phyloP scores from a whole-genome alignment of 768 basidiomycete genomes.

The Crucibulum laeve region DNA sequence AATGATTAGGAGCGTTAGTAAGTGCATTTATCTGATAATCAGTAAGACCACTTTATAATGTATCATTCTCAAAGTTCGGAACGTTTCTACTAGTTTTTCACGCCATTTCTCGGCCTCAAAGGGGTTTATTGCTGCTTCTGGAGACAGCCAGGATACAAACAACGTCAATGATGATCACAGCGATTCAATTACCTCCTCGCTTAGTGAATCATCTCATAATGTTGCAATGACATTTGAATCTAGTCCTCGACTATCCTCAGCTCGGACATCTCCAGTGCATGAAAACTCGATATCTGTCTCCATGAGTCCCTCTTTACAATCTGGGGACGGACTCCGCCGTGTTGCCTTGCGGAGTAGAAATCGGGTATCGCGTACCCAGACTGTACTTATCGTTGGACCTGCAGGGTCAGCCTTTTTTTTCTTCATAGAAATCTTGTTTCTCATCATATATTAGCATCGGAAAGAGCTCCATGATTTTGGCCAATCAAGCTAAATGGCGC shows the following conservation, averaged over 20 bases:
- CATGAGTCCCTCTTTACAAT: constrained; percentile 28
- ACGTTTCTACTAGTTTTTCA: constrained; percentile 57
- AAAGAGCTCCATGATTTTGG: constrained; percentile 70
- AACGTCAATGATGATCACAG: constrained; percentile 30
- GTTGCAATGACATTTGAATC: constrained; percentile 13
- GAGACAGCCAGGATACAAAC: constrained; percentile 23
- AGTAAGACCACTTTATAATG: background rate
- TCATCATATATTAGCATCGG: constrained; percentile 55
- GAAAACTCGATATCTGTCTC: constrained; percentile 21
- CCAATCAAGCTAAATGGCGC: constrained; percentile 70
- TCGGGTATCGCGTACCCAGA: constrained; percentile 48
- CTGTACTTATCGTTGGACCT: constrained; percentile 58
- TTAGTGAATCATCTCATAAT: constrained; percentile 31
- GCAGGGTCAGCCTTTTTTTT: constrained; percentile 45
- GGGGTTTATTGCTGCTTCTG: constrained; percentile 31
- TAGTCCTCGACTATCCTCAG: constrained; percentile 15
- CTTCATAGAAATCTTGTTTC: no score
- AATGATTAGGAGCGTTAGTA: constrained; percentile 60
- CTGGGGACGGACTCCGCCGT: constrained; percentile 40
- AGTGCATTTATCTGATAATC: constrained; percentile 18
- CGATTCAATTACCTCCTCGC: constrained; percentile 38
- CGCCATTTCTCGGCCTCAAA: constrained; percentile 42
- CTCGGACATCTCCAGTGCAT: constrained; percentile 15
- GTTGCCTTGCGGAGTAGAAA: constrained; percentile 37
- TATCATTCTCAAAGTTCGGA: constrained; percentile 28